Conservation (phyloP, 306 rosid species). For the Gleditsia sinensis region DNA sequence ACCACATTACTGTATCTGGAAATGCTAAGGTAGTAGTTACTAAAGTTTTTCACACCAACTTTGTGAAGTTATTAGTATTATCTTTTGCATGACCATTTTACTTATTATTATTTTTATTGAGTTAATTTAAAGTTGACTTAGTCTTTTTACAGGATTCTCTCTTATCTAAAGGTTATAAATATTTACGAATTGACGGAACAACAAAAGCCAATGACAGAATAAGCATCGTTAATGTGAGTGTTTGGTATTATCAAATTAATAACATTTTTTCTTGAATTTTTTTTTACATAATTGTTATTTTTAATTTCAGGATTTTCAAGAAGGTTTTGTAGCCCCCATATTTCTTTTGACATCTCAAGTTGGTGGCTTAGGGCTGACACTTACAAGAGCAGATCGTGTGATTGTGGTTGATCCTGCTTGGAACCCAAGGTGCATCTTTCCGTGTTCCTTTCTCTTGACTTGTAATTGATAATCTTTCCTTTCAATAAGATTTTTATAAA, state of each 20-base stretch:
- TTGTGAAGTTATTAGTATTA: not conserved
- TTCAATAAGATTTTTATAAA: not conserved
- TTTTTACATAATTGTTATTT: conserved; percentile 9
- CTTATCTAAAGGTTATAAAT: conserved; percentile 56
- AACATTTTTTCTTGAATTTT: not conserved
- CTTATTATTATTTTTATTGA: conserved; percentile 1
- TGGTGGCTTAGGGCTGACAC: conserved; percentile 97
- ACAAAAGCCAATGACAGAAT: conserved; percentile 81
- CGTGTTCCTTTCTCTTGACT: not conserved
- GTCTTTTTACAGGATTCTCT: conserved; percentile 62
- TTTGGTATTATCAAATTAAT: conserved; percentile 7
- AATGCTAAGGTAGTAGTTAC: not conserved
- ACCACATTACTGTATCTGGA: not conserved
- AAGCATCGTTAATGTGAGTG: conserved; percentile 75
- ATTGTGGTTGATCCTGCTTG: conserved; percentile 99
- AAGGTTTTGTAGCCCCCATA: conserved; percentile 73
- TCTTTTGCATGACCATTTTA: not conserved
- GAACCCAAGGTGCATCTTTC: conserved; percentile 82
- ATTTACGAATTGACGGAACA: conserved; percentile 88
- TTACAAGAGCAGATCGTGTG: conserved; percentile 95
- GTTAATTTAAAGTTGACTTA: conserved; percentile 7
- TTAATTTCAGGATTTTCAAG: conserved; percentile 80
- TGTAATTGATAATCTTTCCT: not conserved
- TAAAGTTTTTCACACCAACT: not conserved
- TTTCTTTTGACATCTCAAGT: conserved; percentile 97